Evolutionary conservation across 2,329 filamentous ascomycete genomes (phyloP).

Genomic region (Aspergillus ustus): DNA sequence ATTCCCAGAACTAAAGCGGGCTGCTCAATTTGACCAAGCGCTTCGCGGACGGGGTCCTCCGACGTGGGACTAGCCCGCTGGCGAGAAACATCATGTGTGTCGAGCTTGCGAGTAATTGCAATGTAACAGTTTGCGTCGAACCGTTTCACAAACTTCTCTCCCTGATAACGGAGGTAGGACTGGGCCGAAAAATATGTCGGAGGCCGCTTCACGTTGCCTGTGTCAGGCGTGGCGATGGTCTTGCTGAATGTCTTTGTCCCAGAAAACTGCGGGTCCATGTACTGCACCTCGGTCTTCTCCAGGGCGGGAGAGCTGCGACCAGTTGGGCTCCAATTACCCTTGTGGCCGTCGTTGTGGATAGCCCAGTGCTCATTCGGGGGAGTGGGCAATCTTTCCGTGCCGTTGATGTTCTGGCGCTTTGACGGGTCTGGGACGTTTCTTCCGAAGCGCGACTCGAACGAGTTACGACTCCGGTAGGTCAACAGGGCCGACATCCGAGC

Average conservation of each 20-base stretch:
- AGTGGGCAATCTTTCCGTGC: conserved; percentile 61
- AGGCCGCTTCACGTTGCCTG: conserved; percentile 46
- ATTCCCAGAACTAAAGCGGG: conserved; percentile 91
- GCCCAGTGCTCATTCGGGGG: conserved; percentile 75
- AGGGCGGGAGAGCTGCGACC: conserved; percentile 34
- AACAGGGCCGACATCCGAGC: conserved; percentile 96
- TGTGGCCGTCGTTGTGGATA: conserved; percentile 83
- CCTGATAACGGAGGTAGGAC: conserved; percentile 96
- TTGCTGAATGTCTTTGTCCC: conserved; percentile 62
- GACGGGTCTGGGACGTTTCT: conserved; percentile 88
- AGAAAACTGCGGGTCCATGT: conserved; percentile 72
- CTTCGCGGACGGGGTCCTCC: conserved; percentile 65
- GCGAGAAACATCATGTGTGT: conserved; percentile 93
- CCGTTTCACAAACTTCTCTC: conserved; percentile 91
- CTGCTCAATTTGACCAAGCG: conserved; percentile 81
- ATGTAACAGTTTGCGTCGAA: conserved; percentile 99
- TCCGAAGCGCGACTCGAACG: conserved; percentile 93
- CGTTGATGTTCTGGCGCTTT: conserved; percentile 81
- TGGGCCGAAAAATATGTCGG: conserved; percentile 97
- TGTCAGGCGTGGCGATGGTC: conserved; percentile 41
- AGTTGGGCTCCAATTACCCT: conserved; percentile 56
- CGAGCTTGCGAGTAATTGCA: conserved; percentile 94
- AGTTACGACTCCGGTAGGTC: conserved; percentile 95
- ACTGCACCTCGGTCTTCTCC: conserved; percentile 39
- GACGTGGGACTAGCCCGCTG: conserved; percentile 60